These are phyloP conservation scores for Penicillium daleae DNA, from an alignment of 495 filamentous ascomycete species.

Conservation along the genomic window DNA sequence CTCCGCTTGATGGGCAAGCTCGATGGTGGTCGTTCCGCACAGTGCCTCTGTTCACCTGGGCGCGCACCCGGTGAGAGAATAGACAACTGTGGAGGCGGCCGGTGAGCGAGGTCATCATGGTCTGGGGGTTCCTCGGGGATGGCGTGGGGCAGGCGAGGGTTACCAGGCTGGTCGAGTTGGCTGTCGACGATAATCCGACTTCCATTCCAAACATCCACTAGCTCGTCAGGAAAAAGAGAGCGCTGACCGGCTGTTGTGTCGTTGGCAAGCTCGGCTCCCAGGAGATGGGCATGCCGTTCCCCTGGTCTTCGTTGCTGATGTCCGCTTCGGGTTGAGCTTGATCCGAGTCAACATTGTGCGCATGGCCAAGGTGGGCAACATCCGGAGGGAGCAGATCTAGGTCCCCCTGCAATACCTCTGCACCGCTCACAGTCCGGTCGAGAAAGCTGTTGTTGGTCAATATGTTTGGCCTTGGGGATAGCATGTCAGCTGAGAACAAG, in stretches of 20 bases:
- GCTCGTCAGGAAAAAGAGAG: not conserved
- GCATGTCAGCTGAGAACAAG: not conserved
- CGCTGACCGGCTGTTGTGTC: not conserved
- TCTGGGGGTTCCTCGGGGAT: not conserved
- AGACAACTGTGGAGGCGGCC: not conserved
- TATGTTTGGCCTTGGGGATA: not conserved
- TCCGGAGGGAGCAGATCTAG: not conserved
- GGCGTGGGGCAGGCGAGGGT: not conserved
- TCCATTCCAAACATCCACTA: not conserved
- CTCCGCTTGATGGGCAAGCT: not conserved
- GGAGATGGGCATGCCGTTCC: not conserved
- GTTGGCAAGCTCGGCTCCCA: not conserved
- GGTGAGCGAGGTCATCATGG: not conserved
- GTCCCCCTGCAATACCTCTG: not conserved
- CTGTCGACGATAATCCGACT: not conserved
- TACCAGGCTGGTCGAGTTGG: not conserved
- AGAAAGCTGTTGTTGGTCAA: not conserved
- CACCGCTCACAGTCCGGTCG: not conserved
- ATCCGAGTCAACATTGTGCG: not conserved
- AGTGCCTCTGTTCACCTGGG: not conserved
- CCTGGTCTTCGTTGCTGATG: not conserved
- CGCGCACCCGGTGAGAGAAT: not conserved
- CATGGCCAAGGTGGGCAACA: not conserved
- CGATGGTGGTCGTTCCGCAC: not conserved
- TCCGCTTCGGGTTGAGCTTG: not conserved